Base-by-base conservation (phyloP, 371 early-diverging fungal genomes). In the Zopfochytrium polystomum region DNA sequence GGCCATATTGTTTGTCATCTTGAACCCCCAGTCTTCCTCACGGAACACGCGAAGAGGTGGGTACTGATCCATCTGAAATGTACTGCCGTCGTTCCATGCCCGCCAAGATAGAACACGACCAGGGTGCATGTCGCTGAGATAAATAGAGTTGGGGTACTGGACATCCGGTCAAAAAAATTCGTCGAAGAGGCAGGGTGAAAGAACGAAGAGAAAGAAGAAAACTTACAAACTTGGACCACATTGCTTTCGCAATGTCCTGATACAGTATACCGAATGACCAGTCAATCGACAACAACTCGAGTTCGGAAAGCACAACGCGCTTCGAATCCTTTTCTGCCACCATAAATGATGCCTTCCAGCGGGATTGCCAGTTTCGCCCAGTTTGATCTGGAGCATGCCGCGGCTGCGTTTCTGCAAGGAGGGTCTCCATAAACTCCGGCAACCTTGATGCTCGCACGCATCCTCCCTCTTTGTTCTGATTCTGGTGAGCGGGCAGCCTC, bases 291-390 rank as follows among this genome's bases (percentile, higher is more conserved):
- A 63, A 65, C 32, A 70, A 42, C 42, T 66, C 66, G 34, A 63
- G 63, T 42, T 58, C 62, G 20, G 55, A 66, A 2, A 70, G 25
- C n/a, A 55, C 33, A 2, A 60, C 56, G 5, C 71, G 48, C 46
- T 62, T 63, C 32, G 67, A 45, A 44, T 71, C 71, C 32, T 56
- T 44, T 45, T 63, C 58, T 23, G 60, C 63, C 20, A 58, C 55
- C 23, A 71, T 47, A 33, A 53, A 70, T 3, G 63, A 56, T 4
- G 70, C 61, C 54, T 70, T 70, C 70, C 69, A 69, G 23, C 61
- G 53, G 22, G 65, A 51, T n/a, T 52, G n/a, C 58, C 64, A 65
- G 22, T n/a, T 29, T 11, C 38, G 20, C 1, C 46, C 46, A 18
- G 35, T 15, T 30, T 52, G 65, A 9, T 13, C 23, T 2, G 54